These are phyloP conservation scores for Pinus taeda DNA, from an alignment of 75 land plant genomes.

Conservation along the genomic window DNA sequence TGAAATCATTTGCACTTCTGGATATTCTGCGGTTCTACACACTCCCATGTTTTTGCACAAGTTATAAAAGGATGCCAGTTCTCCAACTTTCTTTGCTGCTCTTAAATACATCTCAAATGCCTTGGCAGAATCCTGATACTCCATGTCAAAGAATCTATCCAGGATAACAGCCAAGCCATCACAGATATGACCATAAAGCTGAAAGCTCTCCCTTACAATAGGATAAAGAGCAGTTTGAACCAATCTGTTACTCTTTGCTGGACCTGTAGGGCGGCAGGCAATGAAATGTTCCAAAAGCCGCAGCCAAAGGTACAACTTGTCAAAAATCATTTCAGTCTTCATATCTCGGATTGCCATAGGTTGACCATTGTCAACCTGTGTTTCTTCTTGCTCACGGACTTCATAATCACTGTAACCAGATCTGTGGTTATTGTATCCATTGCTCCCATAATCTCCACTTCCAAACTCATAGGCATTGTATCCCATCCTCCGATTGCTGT, in stretches of 20 bases:
- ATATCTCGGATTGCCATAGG: slow-evolving; percentile 55
- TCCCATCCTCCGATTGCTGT: not conserved
- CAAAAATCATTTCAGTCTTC: slow-evolving; percentile 57
- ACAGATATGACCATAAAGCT: slow-evolving; percentile 64
- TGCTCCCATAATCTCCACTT: slow-evolving; percentile 13
- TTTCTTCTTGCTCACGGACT: slow-evolving; percentile 10
- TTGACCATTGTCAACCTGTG: slow-evolving; percentile 6
- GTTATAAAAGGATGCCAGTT: slow-evolving; percentile 52
- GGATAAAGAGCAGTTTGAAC: slow-evolving; percentile 63
- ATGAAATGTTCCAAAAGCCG: slow-evolving; percentile 71
- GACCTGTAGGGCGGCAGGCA: slow-evolving; percentile 76
- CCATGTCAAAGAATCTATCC: slow-evolving; percentile 89
- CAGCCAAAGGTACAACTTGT: slow-evolving; percentile 43
- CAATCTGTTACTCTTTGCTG: slow-evolving; percentile 64
- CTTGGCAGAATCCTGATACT: slow-evolving; percentile 58
- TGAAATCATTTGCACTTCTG: slow-evolving; percentile 63
- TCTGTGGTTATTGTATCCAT: slow-evolving; percentile 1
- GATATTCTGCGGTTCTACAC: slow-evolving; percentile 74
- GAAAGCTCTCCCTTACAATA: slow-evolving; percentile 78
- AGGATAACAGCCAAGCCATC: slow-evolving; percentile 64
- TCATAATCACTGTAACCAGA: slow-evolving; percentile 8
- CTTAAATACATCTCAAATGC: slow-evolving; percentile 67
- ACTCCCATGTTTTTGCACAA: slow-evolving; percentile 83
- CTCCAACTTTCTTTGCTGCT: slow-evolving; percentile 79
- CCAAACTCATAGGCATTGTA: not conserved